Base-by-base conservation (phyloP, 1,284 basidiomycete species). In the Ganoderma multipileum region DNA sequence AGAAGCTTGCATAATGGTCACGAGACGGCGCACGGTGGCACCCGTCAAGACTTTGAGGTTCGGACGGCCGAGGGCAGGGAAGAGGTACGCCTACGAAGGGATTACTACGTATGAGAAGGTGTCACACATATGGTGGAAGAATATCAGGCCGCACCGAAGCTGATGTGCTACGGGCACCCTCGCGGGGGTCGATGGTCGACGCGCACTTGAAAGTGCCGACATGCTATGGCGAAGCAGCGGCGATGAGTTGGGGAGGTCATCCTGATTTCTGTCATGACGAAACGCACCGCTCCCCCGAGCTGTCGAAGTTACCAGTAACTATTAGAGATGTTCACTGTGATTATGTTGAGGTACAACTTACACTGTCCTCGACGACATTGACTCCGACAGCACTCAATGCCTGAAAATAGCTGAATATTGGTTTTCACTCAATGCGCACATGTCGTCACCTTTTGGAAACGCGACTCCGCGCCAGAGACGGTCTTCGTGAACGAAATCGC, bases 31-130 rank as follows among this genome's bases (percentile, higher is more conserved):
- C 4, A 74, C 77, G 23, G 68, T 60, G 1, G 76, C 74, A 8
- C 61, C 64, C 18, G 69, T 71, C 9, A 78, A 64, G 14, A 79
- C 73, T 7, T 60, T 59, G 26, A 78, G 71, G 60, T 77, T 77
- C 6, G 67, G 58, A 14, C 75, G 68, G 12, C 68, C 64, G 20
- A 69, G 47, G 18, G 65, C 69, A 6, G 75, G 75, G 5, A 71
- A 59, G n/a, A 74, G 68, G 54, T 73, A 75, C 9, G 68, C 73
- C 73, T 75, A 44, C 12, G 16, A 18, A 33, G 20, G 14, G 14
- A 47, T 18, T 38, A 33, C 8, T 33, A 33, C 8, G 33, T 33
- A 18, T 54, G 38, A n/a, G 42, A 16, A 52, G 2, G 12, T 33
- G 33, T 26, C 20, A 50, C 20, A 50, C 26, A 50, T 12, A 1